A percentile compares a stretch with the other conserved stretches of the same genome.
Conservation (phyloP, 257 asterid genomes). For the Jacaranda mimosifolia region DNA sequence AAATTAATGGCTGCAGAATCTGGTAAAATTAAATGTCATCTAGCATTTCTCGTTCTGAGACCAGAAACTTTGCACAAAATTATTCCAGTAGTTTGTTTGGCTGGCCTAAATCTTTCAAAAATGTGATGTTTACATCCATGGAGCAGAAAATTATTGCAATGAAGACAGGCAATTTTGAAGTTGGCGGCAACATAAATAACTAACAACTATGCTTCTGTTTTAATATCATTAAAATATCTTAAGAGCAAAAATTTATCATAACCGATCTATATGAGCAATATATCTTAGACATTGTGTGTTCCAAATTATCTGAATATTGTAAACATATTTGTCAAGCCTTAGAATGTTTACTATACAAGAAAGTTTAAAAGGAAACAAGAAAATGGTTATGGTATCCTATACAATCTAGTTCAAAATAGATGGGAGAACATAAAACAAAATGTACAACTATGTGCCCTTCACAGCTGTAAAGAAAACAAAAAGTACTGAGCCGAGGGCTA, state of each 20-base stretch:
- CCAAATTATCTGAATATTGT: neutral
- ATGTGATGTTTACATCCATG: neutral
- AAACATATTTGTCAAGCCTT: too few relatives aligned
- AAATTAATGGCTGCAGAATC: slow-evolving; percentile 8
- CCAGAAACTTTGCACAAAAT: neutral
- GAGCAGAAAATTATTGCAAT: neutral
- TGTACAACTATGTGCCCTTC: neutral
- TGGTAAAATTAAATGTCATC: slow-evolving; percentile 8
- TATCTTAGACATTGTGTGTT: neutral
- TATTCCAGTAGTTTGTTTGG: slow-evolving; percentile 7
- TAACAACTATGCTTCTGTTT: neutral
- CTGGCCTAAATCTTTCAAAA: neutral
- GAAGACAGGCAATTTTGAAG: too few relatives aligned
- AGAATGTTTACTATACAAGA: too few relatives aligned
- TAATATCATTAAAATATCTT: neutral
- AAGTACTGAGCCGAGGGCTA: neutral
- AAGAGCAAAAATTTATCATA: neutral
- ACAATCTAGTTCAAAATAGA: too few relatives aligned
- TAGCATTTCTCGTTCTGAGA: neutral
- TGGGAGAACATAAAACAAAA: neutral
- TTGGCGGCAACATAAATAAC: neutral
- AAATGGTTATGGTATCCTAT: neutral
- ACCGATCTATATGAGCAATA: neutral
- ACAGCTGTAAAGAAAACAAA: neutral
- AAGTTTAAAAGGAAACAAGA: too few relatives aligned